Conservation (phyloP, 78 protist species). For the Monosiga brevicollis region DNA sequence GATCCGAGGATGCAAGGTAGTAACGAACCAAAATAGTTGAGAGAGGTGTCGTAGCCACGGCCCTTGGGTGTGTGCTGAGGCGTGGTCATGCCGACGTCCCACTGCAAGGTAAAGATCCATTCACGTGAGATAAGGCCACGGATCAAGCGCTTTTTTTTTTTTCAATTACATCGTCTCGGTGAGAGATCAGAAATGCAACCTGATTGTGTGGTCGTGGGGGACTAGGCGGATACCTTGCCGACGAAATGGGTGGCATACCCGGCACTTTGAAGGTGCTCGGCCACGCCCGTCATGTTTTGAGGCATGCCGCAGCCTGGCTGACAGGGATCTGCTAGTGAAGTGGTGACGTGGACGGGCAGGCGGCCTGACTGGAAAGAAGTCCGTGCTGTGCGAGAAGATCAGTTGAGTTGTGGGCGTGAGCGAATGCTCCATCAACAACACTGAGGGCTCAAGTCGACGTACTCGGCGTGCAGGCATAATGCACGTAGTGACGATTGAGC, state of each 20-base stretch:
- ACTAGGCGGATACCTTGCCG: constrained; percentile 11
- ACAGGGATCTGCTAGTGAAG: neutral
- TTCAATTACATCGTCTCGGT: too few relatives aligned
- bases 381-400: too few relatives aligned
- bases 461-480: constrained; percentile 29
- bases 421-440: too few relatives aligned
- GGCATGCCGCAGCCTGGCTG: constrained; percentile 12
- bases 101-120: too few relatives aligned
- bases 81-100: constrained; percentile 42
- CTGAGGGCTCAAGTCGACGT: too few relatives aligned
- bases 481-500: constrained; percentile 31
- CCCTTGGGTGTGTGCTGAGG: constrained; percentile 29
- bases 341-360: constrained; percentile 22
- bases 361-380: constrained; percentile 25
- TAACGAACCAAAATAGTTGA: constrained; percentile 17
- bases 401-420: too few relatives aligned
- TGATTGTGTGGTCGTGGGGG: too few relatives aligned
- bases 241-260: constrained; percentile 30
- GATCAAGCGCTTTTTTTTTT: too few relatives aligned
- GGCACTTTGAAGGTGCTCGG: neutral
- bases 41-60: constrained; percentile 34
- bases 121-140: too few relatives aligned
- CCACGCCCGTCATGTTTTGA: constrained; percentile 26
- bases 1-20: too few relatives aligned
- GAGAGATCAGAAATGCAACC: too few relatives aligned